Conservation (phyloP, 164 flowering plant genomes). For the Tetrastigma voinierianum region DNA sequence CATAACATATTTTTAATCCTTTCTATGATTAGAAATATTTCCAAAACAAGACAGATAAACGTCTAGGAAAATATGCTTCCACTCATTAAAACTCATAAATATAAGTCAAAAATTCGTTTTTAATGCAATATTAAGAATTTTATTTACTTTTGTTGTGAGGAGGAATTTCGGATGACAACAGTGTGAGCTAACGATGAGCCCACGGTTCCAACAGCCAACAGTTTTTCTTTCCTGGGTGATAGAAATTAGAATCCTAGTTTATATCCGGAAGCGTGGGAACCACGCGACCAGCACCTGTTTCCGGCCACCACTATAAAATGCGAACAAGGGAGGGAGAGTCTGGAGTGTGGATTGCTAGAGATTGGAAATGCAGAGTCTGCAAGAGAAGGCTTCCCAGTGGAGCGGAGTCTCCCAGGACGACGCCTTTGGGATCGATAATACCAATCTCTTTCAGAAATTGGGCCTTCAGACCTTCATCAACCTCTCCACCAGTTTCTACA, state of each 20-base stretch:
- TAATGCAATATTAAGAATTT: too few species aligned
- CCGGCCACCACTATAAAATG: not conserved
- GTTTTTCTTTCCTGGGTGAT: not conserved
- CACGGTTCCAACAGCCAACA: not conserved
- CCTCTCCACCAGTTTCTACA: constrained; percentile 90
- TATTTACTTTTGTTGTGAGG: too few species aligned
- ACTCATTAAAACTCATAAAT: too few species aligned
- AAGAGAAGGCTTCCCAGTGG: constrained; percentile 84
- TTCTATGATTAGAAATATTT: too few species aligned
- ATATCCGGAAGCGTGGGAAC: not conserved
- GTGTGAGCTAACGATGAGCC: too few species aligned
- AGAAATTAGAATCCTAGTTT: not conserved
- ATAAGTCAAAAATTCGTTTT: too few species aligned
- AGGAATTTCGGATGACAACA: too few species aligned
- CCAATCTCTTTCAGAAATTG: constrained; percentile 63
- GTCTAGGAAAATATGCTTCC: too few species aligned
- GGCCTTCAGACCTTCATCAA: constrained; percentile 80
- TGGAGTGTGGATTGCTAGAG: too few species aligned
- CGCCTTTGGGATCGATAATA: constrained; percentile 76
- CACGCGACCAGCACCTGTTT: constrained; percentile 17
- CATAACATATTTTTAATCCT: too few species aligned
- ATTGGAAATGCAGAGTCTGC: constrained; percentile 25
- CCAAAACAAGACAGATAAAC: too few species aligned
- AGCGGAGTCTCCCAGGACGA: constrained; percentile 64
- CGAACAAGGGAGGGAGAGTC: constrained; percentile 2